A percentile compares a stretch with the other conserved stretches of the same genome.
Conservation (phyloP, 1,284 basidiomycete genomes). For the Heterobasidion occidentale region DNA sequence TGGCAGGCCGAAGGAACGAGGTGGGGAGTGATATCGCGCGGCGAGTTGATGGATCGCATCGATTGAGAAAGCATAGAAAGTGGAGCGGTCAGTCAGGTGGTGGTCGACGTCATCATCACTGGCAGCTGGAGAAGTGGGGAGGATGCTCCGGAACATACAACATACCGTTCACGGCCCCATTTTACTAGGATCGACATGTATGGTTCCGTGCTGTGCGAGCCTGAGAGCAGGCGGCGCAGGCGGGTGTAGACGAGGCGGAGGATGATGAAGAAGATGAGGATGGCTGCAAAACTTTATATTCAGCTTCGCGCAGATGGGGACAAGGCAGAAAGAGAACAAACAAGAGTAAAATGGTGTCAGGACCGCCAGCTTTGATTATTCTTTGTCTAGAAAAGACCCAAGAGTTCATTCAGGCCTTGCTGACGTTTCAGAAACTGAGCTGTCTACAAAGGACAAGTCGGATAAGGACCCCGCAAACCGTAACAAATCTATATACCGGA, state of each 20-base stretch:
- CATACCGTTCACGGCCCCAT: slow-evolving; percentile 52
- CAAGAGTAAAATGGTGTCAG: neutral
- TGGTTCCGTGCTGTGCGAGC: slow-evolving; percentile 3
- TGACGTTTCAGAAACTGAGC: no score
- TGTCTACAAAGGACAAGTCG: no score
- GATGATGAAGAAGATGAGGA: slow-evolving; percentile 23
- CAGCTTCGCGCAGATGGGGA: neutral
- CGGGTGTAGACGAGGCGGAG: slow-evolving; percentile 22
- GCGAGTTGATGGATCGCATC: neutral
- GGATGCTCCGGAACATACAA: neutral
- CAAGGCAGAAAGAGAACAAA: neutral
- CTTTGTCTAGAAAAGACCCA: neutral
- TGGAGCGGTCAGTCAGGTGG: slow-evolving; percentile 7
- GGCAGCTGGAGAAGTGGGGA: neutral
- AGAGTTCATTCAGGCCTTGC: neutral
- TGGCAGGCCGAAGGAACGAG: slow-evolving; percentile 3
- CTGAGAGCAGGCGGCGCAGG: slow-evolving; percentile 16
- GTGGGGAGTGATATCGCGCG: slow-evolving; percentile 7
- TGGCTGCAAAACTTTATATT: slow-evolving; percentile 5
- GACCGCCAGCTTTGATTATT: neutral
- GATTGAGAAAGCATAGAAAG: neutral
- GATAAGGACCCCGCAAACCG: no score
- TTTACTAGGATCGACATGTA: slow-evolving; percentile 39
- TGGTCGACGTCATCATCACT: neutral
- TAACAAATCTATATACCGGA: no score